phyloP scores from a whole-genome alignment of 2,329 filamentous ascomycete species.

The Chaetomium globosum region DNA sequence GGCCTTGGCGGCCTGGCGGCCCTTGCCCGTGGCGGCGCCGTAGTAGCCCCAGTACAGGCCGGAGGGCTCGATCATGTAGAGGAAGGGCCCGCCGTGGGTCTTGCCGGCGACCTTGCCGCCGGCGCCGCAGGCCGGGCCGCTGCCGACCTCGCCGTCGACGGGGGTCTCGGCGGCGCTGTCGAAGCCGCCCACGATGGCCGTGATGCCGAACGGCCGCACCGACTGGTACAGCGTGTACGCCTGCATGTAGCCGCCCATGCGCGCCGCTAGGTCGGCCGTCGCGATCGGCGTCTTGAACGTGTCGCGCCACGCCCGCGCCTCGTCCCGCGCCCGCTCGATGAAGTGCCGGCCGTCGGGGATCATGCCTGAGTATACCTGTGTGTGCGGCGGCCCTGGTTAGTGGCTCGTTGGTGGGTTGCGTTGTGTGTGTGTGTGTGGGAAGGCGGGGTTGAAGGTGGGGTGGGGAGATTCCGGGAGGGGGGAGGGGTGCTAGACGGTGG shows the following conservation, averaged over 20 bases:
- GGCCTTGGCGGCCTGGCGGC: constrained; percentile 92
- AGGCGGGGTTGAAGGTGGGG: not conserved
- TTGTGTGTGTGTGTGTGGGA: not conserved
- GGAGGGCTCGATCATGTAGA: constrained; percentile 99
- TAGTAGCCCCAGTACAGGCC: constrained; percentile 99
- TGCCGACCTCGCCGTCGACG: constrained; percentile 88
- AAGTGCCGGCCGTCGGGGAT: constrained; percentile 95
- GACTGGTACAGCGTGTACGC: constrained; percentile 97
- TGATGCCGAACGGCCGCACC: constrained; percentile 95
- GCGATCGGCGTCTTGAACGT: constrained; percentile 95
- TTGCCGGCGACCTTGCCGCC: constrained; percentile 77
- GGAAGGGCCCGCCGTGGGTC: constrained; percentile 82
- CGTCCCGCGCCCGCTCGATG: constrained; percentile 88
- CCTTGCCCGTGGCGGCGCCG: constrained; percentile 95
- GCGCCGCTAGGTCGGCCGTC: constrained; percentile 80
- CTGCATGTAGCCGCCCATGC: constrained; percentile 95
- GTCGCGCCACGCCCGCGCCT: constrained; percentile 86
- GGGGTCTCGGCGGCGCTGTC: constrained; percentile 83
- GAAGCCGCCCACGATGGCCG: constrained; percentile 89
- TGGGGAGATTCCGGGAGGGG: not conserved
- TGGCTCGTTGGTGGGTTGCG: not conserved
- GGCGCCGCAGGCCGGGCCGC: constrained; percentile 74
- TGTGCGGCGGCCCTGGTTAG: not conserved
- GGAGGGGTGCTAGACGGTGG: constrained; percentile 2
- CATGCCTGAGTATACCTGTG: constrained; percentile 89